Base-by-base conservation (phyloP, 2,329 filamentous ascomycete species). In the Colletotrichum cuscutae region DNA sequence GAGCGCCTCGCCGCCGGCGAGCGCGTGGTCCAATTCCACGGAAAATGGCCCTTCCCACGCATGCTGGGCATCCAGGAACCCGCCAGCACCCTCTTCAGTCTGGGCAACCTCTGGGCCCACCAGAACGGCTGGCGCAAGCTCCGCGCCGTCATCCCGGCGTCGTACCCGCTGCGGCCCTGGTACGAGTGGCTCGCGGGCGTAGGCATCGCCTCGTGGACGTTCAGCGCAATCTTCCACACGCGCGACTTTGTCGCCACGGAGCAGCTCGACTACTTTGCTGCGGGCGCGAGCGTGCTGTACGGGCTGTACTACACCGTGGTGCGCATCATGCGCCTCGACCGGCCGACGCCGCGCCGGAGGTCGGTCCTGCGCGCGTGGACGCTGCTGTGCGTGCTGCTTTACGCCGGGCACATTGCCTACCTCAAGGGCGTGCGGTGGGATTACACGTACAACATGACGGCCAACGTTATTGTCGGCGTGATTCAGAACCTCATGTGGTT, bases 391-490 rank as follows among this genome's bases (percentile, higher is more conserved):
- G 81, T 90, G 30, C 75, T 84, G 15, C 83, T 97, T 65, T 99
- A 97, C 82, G 79, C 87, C 30, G 85, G 89, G 67, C 97, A 99
- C 80, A 91, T 98, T 60, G 89, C 86, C 58, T 99, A 98, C 81
- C 87, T 99, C 67, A 94, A 93, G 79, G 90, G 95, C 77, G 94
- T 95, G 86, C 86, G 88, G 22, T 99, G 97, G 94, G 94, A 98
- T 82, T 99, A 99, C 81, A 93, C 93, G 5, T 99, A 99, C 85
- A 99, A 99, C 81, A 98, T 99, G 95, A 91, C 93, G 1, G 97
- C 95, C 64, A 99, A 98, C 79, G 94, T 99, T 24, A 90, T 89
- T 3, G 90, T 93, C 12, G 97, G 97, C 4, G 86, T 95, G 53
- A 82, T 95, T 5, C 92, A 95, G 80, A 98, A 98, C 78, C 65